Conservation (phyloP, 2,329 filamentous ascomycete genomes). For the Cladosporium velox region DNA sequence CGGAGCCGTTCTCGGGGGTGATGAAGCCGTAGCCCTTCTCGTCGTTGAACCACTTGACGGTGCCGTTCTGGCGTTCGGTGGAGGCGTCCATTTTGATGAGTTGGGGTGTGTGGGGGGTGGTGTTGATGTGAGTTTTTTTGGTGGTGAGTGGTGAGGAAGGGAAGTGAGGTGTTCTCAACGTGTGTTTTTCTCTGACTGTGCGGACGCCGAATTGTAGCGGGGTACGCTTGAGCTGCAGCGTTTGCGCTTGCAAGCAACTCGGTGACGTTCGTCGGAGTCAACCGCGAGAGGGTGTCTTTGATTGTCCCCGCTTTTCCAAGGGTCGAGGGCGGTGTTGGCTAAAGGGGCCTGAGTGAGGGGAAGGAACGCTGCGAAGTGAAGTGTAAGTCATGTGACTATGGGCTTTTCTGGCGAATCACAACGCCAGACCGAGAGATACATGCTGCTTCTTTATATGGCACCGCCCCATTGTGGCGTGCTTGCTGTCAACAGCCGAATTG, state of each 20-base stretch:
- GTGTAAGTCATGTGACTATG: neutral
- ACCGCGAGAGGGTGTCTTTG: slow-evolving; percentile 2
- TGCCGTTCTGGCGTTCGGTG: slow-evolving; percentile 21
- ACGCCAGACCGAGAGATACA: rapidly evolving
- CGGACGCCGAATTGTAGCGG: slow-evolving; percentile 14
- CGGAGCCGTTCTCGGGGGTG: slow-evolving; percentile 23
- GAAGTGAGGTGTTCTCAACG: slow-evolving; percentile 9
- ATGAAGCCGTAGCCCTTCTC: slow-evolving; percentile 22
- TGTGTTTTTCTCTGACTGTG: slow-evolving; percentile 12
- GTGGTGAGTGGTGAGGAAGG: neutral
- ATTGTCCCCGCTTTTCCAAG: neutral
- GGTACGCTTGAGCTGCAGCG: slow-evolving; percentile 15
- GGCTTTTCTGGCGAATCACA: neutral
- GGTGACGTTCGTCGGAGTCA: slow-evolving; percentile 8
- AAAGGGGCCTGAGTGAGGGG: neutral
- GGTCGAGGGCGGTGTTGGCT: neutral
- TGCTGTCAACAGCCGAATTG: neutral
- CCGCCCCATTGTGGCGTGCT: neutral
- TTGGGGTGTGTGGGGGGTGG: slow-evolving; percentile 8
- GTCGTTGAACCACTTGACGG: slow-evolving; percentile 24
- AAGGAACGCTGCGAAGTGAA: neutral
- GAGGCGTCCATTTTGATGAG: slow-evolving; percentile 18
- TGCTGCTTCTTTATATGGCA: neutral
- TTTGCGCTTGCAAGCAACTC: slow-evolving; percentile 4
- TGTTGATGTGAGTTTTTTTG: slow-evolving; percentile 10